phyloP scores from a whole-genome alignment of 208 protist species.

The Leishmania braziliensis region DNA sequence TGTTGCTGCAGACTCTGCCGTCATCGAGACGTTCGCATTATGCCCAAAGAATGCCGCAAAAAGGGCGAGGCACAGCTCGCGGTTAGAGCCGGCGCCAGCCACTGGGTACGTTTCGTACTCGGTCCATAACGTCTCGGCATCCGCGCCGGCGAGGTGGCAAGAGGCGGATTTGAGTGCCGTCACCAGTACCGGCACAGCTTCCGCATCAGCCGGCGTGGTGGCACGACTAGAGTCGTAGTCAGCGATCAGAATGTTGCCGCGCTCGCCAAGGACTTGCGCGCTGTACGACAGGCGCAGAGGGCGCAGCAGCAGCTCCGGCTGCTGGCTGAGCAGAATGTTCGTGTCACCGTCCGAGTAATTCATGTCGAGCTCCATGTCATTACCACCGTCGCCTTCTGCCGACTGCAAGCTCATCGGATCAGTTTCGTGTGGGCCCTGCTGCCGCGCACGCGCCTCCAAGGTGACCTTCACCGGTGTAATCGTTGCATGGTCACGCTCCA shows the following conservation, averaged over 20 bases:
- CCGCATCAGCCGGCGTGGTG: constrained; percentile 38
- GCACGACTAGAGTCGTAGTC: constrained; percentile 44
- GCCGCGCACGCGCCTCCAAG: constrained; percentile 10
- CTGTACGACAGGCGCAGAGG: constrained; percentile 52
- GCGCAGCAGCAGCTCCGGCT: constrained; percentile 41
- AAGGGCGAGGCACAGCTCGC: constrained; percentile 63
- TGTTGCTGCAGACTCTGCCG: background rate
- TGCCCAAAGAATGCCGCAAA: constrained; percentile 75
- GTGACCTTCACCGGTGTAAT: constrained; percentile 58
- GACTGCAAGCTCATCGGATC: background rate
- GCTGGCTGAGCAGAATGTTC: constrained; percentile 14
- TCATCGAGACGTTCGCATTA: background rate
- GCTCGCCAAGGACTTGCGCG: constrained; percentile 71
- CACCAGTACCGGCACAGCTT: constrained; percentile 66
- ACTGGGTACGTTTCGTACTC: constrained; percentile 80
- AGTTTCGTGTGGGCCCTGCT: background rate
- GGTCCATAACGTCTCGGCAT: constrained; percentile 78
- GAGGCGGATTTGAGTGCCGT: constrained; percentile 73
- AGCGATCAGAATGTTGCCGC: constrained; percentile 74
- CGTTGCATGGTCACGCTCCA: constrained; percentile 52
- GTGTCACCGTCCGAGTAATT: constrained; percentile 39
- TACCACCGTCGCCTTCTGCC: background rate
- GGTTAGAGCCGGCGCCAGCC: constrained; percentile 32
- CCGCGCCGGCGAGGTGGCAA: constrained; percentile 52
- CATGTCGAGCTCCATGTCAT: constrained; percentile 27